phyloP scores from a whole-genome alignment of 2,329 filamentous ascomycete species.

The Fusarium clavum region DNA sequence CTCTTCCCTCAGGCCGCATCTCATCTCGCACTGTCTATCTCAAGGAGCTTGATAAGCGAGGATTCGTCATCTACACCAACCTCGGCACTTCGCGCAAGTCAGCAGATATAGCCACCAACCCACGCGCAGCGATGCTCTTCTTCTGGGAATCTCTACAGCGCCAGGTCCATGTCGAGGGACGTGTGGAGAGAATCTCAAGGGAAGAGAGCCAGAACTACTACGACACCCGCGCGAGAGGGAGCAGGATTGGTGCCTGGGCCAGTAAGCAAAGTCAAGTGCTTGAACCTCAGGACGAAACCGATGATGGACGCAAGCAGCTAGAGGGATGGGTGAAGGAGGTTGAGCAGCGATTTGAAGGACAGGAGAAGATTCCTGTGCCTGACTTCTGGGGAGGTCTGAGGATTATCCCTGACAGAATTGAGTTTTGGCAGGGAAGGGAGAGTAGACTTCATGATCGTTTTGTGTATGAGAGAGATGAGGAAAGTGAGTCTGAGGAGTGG shows the following conservation, averaged over 20 bases:
- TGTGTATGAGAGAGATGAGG: slow-evolving; percentile 75
- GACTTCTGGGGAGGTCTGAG: slow-evolving; percentile 95
- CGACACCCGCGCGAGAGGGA: slow-evolving; percentile 79
- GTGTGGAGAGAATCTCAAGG: slow-evolving; percentile 70
- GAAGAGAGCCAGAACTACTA: slow-evolving; percentile 80
- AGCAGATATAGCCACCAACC: slow-evolving; percentile 76
- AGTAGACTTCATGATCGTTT: slow-evolving; percentile 96
- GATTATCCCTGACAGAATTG: slow-evolving; percentile 84
- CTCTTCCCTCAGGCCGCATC: slow-evolving; percentile 84
- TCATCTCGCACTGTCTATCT: slow-evolving; percentile 90
- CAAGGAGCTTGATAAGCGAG: slow-evolving; percentile 86
- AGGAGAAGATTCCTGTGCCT: slow-evolving; percentile 87
- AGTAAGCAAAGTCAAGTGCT: slow-evolving; percentile 88
- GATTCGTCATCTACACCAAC: slow-evolving; percentile 95
- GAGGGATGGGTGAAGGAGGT: slow-evolving; percentile 82
- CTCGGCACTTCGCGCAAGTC: slow-evolving; percentile 82
- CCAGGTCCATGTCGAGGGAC: slow-evolving; percentile 90
- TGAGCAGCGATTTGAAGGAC: slow-evolving; percentile 78
- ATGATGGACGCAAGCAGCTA: slow-evolving; percentile 78
- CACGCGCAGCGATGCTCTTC: slow-evolving; percentile 85
- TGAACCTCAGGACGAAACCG: slow-evolving; percentile 57
- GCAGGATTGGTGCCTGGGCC: slow-evolving; percentile 91
- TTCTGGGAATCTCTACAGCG: slow-evolving; percentile 89
- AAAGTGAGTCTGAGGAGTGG: slow-evolving; percentile 62
- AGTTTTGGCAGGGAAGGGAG: slow-evolving; percentile 96